These are phyloP conservation scores for Kuraishia ogatae DNA, from an alignment of 805 yeast species.

Conservation along the genomic window DNA sequence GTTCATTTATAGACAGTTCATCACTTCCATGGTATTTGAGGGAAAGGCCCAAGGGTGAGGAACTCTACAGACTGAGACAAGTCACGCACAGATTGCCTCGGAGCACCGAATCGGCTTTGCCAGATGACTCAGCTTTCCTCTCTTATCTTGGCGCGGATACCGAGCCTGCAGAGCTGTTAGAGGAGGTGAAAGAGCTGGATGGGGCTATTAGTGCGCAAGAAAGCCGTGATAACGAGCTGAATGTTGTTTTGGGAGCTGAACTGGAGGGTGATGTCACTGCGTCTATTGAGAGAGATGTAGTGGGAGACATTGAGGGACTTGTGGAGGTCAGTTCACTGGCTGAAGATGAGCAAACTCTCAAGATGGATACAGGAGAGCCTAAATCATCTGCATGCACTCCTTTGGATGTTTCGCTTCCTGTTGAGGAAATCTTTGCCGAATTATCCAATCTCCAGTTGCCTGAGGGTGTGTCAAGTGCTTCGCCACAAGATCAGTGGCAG, in stretches of 20 bases:
- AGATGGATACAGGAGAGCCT: too few relatives aligned
- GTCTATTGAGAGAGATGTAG: background rate
- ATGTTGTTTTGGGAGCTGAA: background rate
- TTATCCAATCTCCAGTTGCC: background rate
- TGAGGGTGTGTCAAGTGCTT: background rate
- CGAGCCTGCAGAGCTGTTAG: background rate
- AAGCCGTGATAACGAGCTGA: background rate
- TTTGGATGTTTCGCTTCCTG: background rate
- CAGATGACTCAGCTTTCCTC: background rate
- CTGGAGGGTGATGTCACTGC: background rate
- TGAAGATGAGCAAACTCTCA: background rate
- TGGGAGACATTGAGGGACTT: background rate
- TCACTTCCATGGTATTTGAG: conserved; percentile 21
- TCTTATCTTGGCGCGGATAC: background rate
- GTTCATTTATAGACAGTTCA: conserved; percentile 9
- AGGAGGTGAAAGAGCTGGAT: background rate
- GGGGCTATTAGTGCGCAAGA: background rate
- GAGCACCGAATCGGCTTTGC: background rate
- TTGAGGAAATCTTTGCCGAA: background rate
- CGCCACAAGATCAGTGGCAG: conserved; percentile 7
- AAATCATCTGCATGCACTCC: too few relatives aligned
- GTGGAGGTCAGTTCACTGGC: background rate
- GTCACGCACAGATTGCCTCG: conserved; percentile 8
- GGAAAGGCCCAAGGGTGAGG: conserved; percentile 5
- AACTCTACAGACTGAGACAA: conserved; percentile 12